Evolutionary conservation across 768 basidiomycete species (phyloP).

Genomic region (Leccinum imitatum): DNA sequence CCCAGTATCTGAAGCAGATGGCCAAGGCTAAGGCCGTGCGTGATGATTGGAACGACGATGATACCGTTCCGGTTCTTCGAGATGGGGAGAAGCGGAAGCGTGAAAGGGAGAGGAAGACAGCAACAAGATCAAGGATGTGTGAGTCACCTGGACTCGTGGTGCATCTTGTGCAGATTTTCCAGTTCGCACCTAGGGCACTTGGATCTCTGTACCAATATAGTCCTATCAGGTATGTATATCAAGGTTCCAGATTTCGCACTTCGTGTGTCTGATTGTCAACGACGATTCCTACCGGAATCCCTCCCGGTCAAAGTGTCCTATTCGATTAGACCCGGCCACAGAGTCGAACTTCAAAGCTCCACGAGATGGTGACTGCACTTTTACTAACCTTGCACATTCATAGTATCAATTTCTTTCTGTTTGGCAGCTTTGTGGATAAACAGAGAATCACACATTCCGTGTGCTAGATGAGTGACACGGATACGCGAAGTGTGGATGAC

Average conservation of each 20-base stretch:
- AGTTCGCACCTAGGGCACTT: no score
- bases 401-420: background rate
- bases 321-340: no score
- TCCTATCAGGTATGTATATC: no score
- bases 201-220: no score
- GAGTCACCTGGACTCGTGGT: no score
- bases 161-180: no score
- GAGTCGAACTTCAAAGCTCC: no score
- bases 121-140: conserved; percentile 45
- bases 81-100: background rate
- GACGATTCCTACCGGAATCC: no score
- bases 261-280: no score
- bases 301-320: background rate
- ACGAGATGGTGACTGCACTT: background rate
- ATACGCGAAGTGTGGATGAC: background rate
- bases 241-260: no score
- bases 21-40: conserved; percentile 21
- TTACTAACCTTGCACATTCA: background rate
- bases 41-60: conserved; percentile 49
- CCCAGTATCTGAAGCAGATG: background rate
- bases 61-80: background rate
- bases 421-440: background rate
- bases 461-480: background rate
- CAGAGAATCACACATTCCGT: background rate
- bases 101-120: conserved; percentile 29